phyloP scores from a whole-genome alignment of 208 protist genomes.

The Acanthamoeba lugdunensis region DNA sequence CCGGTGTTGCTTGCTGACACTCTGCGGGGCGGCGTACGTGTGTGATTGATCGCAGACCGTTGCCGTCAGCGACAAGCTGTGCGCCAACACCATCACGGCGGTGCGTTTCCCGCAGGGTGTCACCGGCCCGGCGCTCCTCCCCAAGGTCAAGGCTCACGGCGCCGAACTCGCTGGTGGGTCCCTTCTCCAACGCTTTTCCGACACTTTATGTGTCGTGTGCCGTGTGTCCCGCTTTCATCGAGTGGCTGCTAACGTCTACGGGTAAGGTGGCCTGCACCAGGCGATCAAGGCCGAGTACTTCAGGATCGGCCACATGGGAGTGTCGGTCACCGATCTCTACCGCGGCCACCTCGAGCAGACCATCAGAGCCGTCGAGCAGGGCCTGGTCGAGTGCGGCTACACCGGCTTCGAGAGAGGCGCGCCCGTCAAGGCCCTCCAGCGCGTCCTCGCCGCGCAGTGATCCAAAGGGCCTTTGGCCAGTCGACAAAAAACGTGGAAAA shows the following conservation, averaged over 20 bases:
- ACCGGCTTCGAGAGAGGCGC: conserved; percentile 37
- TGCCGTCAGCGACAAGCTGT: background rate
- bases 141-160: conserved; percentile 8
- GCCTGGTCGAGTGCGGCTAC: conserved; percentile 20
- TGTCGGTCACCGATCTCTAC: background rate
- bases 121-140: background rate
- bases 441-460: background rate
- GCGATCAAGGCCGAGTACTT: conserved; percentile 77
- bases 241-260: too few species aligned
- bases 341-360: conserved; percentile 36
- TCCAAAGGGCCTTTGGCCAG: background rate
- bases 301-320: conserved; percentile 71
- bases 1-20: background rate
- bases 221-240: background rate
- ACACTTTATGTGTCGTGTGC: background rate
- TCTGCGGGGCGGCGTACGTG: background rate
- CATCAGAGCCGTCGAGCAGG: background rate
- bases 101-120: conserved; percentile 74
- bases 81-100: conserved; percentile 72
- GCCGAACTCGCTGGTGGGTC: conserved; percentile 2
- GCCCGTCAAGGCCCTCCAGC: background rate
- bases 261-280: conserved; percentile 63
- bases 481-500: background rate
- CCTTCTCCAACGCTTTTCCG: background rate
- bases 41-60: background rate